Conservation (phyloP, 2,329 filamentous ascomycete genomes). For the Stenocarpella maydis region DNA sequence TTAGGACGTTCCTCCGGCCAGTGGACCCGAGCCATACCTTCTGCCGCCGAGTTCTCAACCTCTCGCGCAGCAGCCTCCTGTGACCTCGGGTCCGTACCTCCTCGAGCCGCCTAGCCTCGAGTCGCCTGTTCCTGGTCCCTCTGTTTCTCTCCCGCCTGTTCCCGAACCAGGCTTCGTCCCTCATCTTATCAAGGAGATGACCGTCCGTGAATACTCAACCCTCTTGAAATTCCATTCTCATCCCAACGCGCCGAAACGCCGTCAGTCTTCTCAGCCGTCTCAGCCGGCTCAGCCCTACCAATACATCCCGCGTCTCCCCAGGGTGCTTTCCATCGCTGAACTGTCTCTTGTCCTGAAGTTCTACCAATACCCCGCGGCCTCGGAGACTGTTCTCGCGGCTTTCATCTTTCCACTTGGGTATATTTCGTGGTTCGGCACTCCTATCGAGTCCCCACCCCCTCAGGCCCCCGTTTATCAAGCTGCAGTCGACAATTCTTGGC, state of each 20-base stretch:
- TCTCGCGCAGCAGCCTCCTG: background rate
- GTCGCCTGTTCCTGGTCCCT: background rate
- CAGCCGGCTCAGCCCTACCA: background rate
- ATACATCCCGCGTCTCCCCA: background rate
- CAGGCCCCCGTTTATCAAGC: too few species aligned
- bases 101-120: background rate
- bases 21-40: background rate
- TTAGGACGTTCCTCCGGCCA: constrained; percentile 1
- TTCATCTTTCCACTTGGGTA: background rate
- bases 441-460: too few species aligned
- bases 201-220: background rate
- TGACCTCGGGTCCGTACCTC: background rate
- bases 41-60: background rate
- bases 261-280: background rate
- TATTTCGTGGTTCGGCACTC: too few species aligned
- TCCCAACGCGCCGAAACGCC: background rate
- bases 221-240: background rate
- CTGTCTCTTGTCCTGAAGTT: background rate
- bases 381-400: background rate
- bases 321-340: background rate
- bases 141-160: too few species aligned
- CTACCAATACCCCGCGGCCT: background rate
- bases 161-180: too few species aligned
- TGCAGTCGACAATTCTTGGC: too few species aligned
- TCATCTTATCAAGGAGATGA: background rate